Evolutionary conservation across 1,284 basidiomycete species (phyloP).

Genomic region (Trichosporon ovoides): DNA sequence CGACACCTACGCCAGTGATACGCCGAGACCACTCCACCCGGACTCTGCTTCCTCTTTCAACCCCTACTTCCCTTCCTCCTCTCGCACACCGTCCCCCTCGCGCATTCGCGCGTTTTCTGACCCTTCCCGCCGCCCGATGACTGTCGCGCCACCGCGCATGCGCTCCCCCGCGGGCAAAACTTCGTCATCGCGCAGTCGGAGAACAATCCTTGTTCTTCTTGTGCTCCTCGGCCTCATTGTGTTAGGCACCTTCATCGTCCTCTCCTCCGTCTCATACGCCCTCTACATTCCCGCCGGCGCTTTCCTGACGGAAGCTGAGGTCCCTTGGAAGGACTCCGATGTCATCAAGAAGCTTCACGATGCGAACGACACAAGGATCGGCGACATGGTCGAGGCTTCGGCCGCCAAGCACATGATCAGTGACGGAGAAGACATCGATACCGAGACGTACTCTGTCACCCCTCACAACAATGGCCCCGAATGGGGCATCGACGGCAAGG

Average conservation of each 20-base stretch:
- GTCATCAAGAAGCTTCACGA: slow-evolving; percentile 26
- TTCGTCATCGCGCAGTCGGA: not conserved
- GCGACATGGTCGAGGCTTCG: not conserved
- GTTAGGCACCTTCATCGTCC: slow-evolving; percentile 82
- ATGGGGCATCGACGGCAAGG: slow-evolving; percentile 45
- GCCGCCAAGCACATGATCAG: slow-evolving; percentile 2
- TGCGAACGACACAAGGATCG: not conserved
- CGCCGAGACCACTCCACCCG: not conserved
- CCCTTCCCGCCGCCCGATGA: slow-evolving; percentile 1
- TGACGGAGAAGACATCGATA: not conserved
- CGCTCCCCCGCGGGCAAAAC: slow-evolving; percentile 1
- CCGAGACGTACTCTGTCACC: not conserved
- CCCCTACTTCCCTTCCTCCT: not conserved
- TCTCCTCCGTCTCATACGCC: slow-evolving; percentile 84
- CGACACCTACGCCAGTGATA: not conserved
- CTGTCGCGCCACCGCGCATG: slow-evolving; percentile 3
- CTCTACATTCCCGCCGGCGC: slow-evolving; percentile 74
- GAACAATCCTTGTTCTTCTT: slow-evolving; percentile 60
- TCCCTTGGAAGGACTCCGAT: slow-evolving; percentile 55
- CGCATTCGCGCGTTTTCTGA: not conserved
- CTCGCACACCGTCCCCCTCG: not conserved
- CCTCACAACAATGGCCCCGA: slow-evolving; percentile 3
- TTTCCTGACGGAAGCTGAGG: slow-evolving; percentile 72
- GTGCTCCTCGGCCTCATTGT: slow-evolving; percentile 77
- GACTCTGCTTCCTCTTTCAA: not conserved